Base-by-base conservation (phyloP, 192 early-diverging fungal genomes). In the Coemansia reversa region DNA sequence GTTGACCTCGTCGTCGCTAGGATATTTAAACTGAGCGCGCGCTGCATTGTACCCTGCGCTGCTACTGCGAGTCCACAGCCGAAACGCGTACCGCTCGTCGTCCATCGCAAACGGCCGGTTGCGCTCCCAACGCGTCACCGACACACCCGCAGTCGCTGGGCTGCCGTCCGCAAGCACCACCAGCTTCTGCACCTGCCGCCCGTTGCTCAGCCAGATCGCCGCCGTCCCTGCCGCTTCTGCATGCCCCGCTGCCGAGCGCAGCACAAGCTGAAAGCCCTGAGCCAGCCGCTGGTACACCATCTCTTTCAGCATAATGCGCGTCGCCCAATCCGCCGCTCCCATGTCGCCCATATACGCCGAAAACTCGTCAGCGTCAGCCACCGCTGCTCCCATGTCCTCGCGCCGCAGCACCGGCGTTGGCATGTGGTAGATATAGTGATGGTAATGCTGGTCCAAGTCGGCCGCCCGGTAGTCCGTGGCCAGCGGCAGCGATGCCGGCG, bases 401-500 rank as follows among this genome's bases (percentile, higher is more conserved):
- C 45, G 32, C 39, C 23, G 27, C 1, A 68, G 71, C 33, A 65
- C 70, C 3, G 70, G 76, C 54, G 76, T 70, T 54, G 62, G 59
- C 32, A 79, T n/a, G 20, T 73, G 63, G 48, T 80, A 80, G 29
- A 23, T 87, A 68, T 91, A 91, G 63, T 92, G 86, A n/a, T 82
- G 68, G 75, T 94, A 98, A 11, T 83, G 72, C 7, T 79, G 70
- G 32, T 66, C 62, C 0, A 95, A 73, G 57, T 95, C 89, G 6
- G 60, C 63, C 3, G 91, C 81, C 12, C 88, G 90, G 56, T 85
- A 94, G 63, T 96, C 92, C 0, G 92, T 95, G 1, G 94, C 96
- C 47, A 99, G 71, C 8, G 97, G 97, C 39, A 99, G 74, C 67
- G 91, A 94, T 12, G 95, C 97, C 0, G 97, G 97, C 11, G 93